These are phyloP conservation scores for Candida silvicultrix DNA, from an alignment of 805 yeast species.

Conservation along the genomic window DNA sequence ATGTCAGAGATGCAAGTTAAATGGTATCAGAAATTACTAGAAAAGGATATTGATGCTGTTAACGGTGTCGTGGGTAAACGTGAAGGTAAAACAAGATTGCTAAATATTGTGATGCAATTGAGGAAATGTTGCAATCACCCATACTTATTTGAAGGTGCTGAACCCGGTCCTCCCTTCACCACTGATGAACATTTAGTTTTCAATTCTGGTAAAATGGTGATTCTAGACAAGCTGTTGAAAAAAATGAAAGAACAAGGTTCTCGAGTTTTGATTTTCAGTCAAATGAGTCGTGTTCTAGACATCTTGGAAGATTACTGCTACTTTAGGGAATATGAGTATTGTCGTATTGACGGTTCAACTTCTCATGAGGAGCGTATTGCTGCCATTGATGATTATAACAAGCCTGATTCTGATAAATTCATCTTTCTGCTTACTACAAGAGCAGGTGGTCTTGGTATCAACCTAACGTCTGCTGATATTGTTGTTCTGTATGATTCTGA, in stretches of 20 bases:
- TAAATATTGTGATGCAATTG: slow-evolving; percentile 94
- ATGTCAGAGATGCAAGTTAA: slow-evolving; percentile 93
- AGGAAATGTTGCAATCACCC: slow-evolving; percentile 98
- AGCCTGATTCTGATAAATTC: slow-evolving; percentile 75
- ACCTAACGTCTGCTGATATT: slow-evolving; percentile 85
- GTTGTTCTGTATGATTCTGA: slow-evolving; percentile 88
- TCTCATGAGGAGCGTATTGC: slow-evolving; percentile 87
- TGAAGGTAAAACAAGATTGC: slow-evolving; percentile 84
- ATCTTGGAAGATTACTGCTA: slow-evolving; percentile 89
- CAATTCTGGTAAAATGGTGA: slow-evolving; percentile 88
- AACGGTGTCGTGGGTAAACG: slow-evolving; percentile 94
- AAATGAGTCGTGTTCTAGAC: slow-evolving; percentile 86
- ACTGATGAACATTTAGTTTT: slow-evolving; percentile 91
- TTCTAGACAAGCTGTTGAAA: slow-evolving; percentile 74
- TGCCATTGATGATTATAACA: slow-evolving; percentile 89
- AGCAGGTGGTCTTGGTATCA: slow-evolving; percentile 96
- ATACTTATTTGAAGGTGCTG: slow-evolving; percentile 96
- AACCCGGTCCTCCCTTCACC: slow-evolving; percentile 96
- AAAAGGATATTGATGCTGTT: slow-evolving; percentile 93
- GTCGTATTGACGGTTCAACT: slow-evolving; percentile 92
- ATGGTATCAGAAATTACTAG: slow-evolving; percentile 86
- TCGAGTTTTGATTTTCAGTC: slow-evolving; percentile 86
- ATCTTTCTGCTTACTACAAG: slow-evolving; percentile 84
- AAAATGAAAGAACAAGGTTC: slow-evolving; percentile 74
- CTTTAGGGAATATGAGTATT: slow-evolving; percentile 77